These are phyloP conservation scores for Populus davidiana DNA, from an alignment of 345 rosid genomes.

Conservation along the genomic window DNA sequence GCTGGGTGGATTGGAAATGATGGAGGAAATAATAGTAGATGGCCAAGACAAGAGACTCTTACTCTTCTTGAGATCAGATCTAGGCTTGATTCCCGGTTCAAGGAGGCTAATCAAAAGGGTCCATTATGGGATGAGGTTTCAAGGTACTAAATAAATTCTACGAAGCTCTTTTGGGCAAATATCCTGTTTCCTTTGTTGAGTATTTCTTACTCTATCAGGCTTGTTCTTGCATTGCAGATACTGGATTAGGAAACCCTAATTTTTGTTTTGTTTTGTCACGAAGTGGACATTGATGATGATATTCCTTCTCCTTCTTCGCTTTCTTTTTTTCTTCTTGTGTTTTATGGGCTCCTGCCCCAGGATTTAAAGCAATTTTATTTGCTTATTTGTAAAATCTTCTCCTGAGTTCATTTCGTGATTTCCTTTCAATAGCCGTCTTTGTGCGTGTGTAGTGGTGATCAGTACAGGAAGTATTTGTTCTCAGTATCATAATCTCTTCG, in stretches of 20 bases:
- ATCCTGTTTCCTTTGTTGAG: neutral
- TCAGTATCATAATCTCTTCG: neutral
- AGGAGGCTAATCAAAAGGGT: conserved; percentile 94
- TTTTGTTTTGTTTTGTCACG: neutral
- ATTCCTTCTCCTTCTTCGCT: too few relatives aligned
- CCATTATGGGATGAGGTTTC: conserved; percentile 98
- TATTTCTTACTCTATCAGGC: neutral
- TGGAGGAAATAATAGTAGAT: conserved; percentile 63
- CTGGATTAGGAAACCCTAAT: conserved; percentile 11
- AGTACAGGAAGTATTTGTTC: too few relatives aligned
- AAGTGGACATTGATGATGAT: neutral
- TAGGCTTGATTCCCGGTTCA: conserved; percentile 84
- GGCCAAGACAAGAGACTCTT: conserved; percentile 98
- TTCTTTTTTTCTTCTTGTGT: neutral
- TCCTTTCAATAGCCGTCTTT: neutral
- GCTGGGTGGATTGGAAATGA: conserved; percentile 23
- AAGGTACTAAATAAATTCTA: conserved; percentile 44
- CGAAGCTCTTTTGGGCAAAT: neutral
- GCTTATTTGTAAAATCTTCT: neutral
- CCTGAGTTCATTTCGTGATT: neutral
- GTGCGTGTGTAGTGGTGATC: too few relatives aligned
- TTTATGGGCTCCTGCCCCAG: neutral
- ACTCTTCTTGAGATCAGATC: conserved; percentile 98
- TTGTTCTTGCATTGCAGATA: neutral
- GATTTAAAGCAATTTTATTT: neutral